Evolutionary conservation across 148 eudicot genomes (phyloP).

Genomic region (Rhododendron griersonianum): DNA sequence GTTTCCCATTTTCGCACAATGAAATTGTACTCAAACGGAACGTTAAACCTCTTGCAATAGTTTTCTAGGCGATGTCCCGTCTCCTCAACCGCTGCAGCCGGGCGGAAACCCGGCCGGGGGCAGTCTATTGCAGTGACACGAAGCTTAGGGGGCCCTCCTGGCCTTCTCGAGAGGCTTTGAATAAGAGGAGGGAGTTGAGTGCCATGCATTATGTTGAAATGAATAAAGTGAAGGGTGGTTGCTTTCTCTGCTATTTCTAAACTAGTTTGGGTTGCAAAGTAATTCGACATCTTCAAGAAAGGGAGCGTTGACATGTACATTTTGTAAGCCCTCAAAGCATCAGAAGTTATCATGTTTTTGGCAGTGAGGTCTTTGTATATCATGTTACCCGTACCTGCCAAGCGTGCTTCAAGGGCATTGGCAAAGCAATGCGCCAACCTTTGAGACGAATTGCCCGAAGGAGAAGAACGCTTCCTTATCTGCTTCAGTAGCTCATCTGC

Average conservation of each 20-base stretch:
- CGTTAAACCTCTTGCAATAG: conserved; percentile 17
- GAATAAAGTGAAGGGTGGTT: conserved; percentile 16
- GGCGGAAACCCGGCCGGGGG: conserved; percentile 20
- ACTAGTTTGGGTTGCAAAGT: conserved; percentile 6
- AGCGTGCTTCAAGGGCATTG: conserved; percentile 20
- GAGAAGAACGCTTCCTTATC: conserved; percentile 9
- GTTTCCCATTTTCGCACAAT: conserved; percentile 18
- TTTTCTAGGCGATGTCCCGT: conserved; percentile 15
- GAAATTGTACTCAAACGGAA: conserved; percentile 19
- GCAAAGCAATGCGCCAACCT: conserved; percentile 20
- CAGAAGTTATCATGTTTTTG: background rate
- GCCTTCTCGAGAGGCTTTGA: conserved; percentile 13
- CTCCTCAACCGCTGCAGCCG: conserved; percentile 9
- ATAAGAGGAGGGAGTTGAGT: conserved; percentile 16
- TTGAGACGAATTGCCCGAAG: conserved; percentile 13
- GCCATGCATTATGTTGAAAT: conserved; percentile 10
- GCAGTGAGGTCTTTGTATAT: background rate
- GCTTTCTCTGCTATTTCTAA: conserved; percentile 4
- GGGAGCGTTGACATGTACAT: conserved; percentile 14
- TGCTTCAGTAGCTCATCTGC: conserved; percentile 6
- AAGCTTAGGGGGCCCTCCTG: conserved; percentile 23
- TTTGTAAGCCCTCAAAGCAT: conserved; percentile 12
- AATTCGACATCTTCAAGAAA: background rate
- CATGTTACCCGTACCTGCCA: conserved; percentile 4
- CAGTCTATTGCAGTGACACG: conserved; percentile 19